Evolutionary conservation across 352 stramenopile genomes (phyloP), one percentile per base, ranked within the genome.

Genomic region (Globisporangium uncinulatum): DNA sequence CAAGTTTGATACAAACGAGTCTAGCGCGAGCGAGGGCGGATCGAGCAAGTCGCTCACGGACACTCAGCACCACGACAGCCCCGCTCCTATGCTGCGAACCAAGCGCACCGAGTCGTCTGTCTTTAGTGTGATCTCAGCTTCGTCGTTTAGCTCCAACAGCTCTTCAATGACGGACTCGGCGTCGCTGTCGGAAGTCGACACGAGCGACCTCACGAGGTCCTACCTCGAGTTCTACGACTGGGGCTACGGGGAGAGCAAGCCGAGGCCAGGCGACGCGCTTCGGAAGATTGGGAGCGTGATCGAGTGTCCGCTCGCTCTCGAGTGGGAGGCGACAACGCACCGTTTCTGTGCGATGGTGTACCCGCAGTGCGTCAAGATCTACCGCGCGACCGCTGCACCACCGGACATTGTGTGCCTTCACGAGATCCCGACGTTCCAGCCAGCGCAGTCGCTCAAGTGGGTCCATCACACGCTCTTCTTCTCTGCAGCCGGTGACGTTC

Each of bases 151-250:
- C 14, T 65, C 42, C 57, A 64, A 63, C 43, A 57, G 39, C 51
- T 51, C 42, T 1, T 65, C 63, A 0, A 49, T 57, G 19, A 60
- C 59, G 2, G 57, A 67, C 13, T 24, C 51, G 19, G 50, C 13
- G 9, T 21, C 61, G 20, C 29, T 54, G 7, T 31, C 52, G 2
- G 50, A 46, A 29, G 51, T 57, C 36, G 53, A 65, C 9, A 63
- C 69, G 1, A 74, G 67, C 42, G 76, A 86, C 31, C 31, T 89
- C 9, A 82, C 73, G 39, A 84, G 73, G 41, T 79, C 76, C 0
- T 81, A 68, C 24, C 56, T 92, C 21, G 82, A 92, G 39, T 92
- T 92, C 37, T 92, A 89, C 46, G 74, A 87, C 17, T 92, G 82
- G 82, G 68, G 67, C 37, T 13, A 9, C 0, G 10, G 17, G 4